phyloP scores from a whole-genome alignment of 768 basidiomycete species.

The Suillus subalutaceus region DNA sequence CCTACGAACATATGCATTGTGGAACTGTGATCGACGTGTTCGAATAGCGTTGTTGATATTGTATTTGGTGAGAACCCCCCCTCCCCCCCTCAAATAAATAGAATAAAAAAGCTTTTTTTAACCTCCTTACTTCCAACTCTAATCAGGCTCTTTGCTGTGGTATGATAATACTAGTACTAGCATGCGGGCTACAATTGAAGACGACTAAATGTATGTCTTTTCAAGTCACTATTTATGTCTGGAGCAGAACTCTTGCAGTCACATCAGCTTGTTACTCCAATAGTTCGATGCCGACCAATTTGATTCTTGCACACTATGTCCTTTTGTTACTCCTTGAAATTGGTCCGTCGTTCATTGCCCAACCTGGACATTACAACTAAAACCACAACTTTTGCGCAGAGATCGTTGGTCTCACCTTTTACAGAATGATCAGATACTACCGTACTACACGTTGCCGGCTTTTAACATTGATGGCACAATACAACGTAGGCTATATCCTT shows the following conservation, averaged over 20 bases:
- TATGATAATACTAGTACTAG: neutral
- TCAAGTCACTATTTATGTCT: neutral
- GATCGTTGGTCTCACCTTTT: neutral
- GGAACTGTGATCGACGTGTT: slow-evolving; percentile 5
- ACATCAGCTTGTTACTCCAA: neutral
- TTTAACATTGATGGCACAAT: slow-evolving; percentile 1
- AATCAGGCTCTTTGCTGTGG: neutral
- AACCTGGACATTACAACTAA: neutral
- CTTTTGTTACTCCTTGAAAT: neutral
- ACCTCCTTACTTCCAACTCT: neutral
- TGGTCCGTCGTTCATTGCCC: neutral
- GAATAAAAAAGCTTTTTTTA: neutral
- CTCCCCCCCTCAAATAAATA: too few relatives aligned
- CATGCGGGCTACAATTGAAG: neutral
- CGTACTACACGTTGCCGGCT: neutral
- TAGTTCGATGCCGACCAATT: neutral
- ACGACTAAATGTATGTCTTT: neutral
- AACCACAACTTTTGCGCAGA: neutral
- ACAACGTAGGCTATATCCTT: neutral
- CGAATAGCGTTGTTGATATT: neutral
- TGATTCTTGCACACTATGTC: neutral
- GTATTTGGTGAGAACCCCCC: neutral
- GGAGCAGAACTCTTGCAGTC: slow-evolving; percentile 1
- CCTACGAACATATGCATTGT: neutral
- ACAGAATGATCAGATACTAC: slow-evolving; percentile 4